Percentiles rank a stretch among this genome's conserved stretches.
Conservation (phyloP, 2,329 filamentous ascomycete genomes). For the Neofusicoccum cordaticola region DNA sequence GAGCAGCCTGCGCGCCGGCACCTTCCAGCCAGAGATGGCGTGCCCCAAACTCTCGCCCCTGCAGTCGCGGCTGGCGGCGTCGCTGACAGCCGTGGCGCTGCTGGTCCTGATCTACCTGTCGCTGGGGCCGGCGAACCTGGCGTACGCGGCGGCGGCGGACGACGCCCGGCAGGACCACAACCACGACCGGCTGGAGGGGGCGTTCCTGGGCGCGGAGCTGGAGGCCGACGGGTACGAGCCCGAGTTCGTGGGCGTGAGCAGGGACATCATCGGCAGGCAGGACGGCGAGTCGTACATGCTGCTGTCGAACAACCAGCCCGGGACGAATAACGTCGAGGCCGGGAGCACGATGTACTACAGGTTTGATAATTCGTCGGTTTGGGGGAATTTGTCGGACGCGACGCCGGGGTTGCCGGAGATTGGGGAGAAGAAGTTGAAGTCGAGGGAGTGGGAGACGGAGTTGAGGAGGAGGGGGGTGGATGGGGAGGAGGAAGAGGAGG, state of each 20-base stretch:
- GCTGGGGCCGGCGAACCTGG: conserved; percentile 48
- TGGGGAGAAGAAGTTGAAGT: conserved; percentile 16
- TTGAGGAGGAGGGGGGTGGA: conserved; percentile 17
- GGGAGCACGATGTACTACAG: conserved; percentile 64
- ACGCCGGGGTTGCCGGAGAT: conserved; percentile 34
- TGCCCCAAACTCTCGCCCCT: conserved; percentile 58
- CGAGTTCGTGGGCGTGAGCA: conserved; percentile 60
- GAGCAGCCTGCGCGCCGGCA: no score
- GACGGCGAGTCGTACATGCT: neutral
- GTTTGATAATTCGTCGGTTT: conserved; percentile 58
- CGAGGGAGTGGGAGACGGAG: neutral
- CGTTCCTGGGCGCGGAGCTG: conserved; percentile 45
- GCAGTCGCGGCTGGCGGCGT: conserved; percentile 70
- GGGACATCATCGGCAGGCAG: conserved; percentile 60
- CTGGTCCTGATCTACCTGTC: conserved; percentile 61
- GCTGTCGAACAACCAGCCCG: conserved; percentile 64
- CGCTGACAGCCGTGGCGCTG: conserved; percentile 59
- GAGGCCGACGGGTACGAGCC: conserved; percentile 55
- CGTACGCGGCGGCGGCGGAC: conserved; percentile 60
- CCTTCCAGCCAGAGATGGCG: neutral
- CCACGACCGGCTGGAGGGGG: conserved; percentile 54
- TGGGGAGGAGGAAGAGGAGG: neutral
- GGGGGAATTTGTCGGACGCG: conserved; percentile 37
- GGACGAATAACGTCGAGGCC: conserved; percentile 58
- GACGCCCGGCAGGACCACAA: conserved; percentile 40